These are phyloP conservation scores for Xylaria palmicola DNA, from an alignment of 495 filamentous ascomycete genomes.

Conservation along the genomic window DNA sequence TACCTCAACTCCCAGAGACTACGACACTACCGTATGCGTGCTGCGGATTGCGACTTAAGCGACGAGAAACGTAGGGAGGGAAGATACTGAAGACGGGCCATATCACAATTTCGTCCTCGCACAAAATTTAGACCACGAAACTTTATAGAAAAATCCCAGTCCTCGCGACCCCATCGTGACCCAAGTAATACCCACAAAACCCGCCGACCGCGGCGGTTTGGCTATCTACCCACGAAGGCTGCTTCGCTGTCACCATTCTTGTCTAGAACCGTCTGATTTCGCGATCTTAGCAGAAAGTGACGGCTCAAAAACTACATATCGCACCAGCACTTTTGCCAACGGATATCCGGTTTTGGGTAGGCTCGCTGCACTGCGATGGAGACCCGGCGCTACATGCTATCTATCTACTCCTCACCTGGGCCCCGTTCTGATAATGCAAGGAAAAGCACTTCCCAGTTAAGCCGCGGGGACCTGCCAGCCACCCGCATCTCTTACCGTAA, in stretches of 20 bases:
- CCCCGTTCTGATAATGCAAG: slow-evolving; percentile 8
- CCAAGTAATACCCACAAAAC: slow-evolving; percentile 3
- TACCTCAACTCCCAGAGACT: background rate
- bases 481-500: no score
- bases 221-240: background rate
- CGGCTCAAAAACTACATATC: no score
- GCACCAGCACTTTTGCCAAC: no score
- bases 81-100: background rate
- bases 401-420: background rate
- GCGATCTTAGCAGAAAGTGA: no score
- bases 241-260: background rate
- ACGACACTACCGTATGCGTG: background rate
- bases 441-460: background rate
- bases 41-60: background rate
- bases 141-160: no score
- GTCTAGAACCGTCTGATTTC: background rate
- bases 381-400: background rate
- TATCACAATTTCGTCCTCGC: background rate
- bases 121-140: background rate
- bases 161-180: slow-evolving; percentile 1
- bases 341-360: background rate
- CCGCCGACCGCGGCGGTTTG: slow-evolving; percentile 8
- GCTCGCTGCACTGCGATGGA: slow-evolving; percentile 7
- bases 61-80: background rate
- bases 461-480: no score